A percentile compares a stretch with the other conserved stretches of the same genome.
phyloP scores from a whole-genome alignment of 352 stramenopile genomes.

The Phytophthora nicotianae region DNA sequence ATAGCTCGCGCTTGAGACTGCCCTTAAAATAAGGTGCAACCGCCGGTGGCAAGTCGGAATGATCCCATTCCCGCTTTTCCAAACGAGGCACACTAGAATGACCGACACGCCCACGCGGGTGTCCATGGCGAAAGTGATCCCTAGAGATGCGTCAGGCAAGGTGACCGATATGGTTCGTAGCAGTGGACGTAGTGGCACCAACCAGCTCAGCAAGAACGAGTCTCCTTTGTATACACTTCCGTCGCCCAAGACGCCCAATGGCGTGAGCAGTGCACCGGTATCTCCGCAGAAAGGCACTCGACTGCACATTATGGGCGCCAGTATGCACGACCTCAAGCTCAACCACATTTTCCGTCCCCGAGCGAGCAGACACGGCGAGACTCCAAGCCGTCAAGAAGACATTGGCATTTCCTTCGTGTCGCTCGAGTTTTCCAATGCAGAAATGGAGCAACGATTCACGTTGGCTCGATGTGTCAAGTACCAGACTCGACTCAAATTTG shows the following conservation, averaged over 20 bases:
- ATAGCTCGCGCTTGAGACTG: constrained; percentile 9
- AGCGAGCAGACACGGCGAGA: constrained; percentile 26
- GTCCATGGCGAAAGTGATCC: constrained; percentile 80
- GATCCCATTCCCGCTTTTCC: constrained; percentile 77
- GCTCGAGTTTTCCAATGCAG: constrained; percentile 66
- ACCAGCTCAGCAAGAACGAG: constrained; percentile 14
- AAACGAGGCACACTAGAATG: constrained; percentile 81
- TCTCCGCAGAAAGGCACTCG: constrained; percentile 45
- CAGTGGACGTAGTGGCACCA: constrained; percentile 35
- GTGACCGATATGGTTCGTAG: constrained; percentile 38
- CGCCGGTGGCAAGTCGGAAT: constrained; percentile 38
- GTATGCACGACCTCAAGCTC: constrained; percentile 70
- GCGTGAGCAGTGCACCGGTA: constrained; percentile 12
- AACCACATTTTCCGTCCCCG: constrained; percentile 69
- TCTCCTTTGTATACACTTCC: constrained; percentile 4
- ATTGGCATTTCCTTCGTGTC: constrained; percentile 79
- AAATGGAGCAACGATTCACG: constrained; percentile 73
- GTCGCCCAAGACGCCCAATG: constrained; percentile 24
- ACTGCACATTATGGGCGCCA: constrained; percentile 56
- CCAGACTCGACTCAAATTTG: constrained; percentile 74
- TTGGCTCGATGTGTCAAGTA: constrained; percentile 64
- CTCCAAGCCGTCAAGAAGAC: constrained; percentile 67
- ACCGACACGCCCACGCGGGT: constrained; percentile 58
- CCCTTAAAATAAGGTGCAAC: constrained; percentile 25
- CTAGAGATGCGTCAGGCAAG: constrained; percentile 46